These are phyloP conservation scores for Bryum argenteum DNA, from an alignment of 225 moss, liverwort and hornwort species.

Conservation along the genomic window DNA sequence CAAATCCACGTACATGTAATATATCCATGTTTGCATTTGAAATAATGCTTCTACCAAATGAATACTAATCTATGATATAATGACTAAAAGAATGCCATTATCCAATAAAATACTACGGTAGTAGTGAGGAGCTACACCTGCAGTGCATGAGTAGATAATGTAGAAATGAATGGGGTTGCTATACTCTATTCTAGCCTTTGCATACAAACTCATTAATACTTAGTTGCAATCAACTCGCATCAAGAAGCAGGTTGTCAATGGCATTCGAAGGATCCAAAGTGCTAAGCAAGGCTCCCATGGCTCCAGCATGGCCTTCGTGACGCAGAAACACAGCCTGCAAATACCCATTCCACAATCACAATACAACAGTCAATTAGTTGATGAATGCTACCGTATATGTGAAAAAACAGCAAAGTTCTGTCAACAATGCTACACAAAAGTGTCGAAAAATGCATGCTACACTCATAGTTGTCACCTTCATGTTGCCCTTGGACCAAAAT, in stretches of 20 bases:
- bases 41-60: neutral
- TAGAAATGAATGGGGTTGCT: conserved; percentile 12
- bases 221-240: conserved; percentile 24
- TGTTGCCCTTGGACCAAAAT: conserved; percentile 89
- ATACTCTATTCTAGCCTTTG: conserved; percentile 14
- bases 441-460: too few relatives aligned
- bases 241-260: conserved; percentile 67
- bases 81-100: conserved; percentile 4
- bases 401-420: too few relatives aligned
- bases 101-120: neutral
- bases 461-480: conserved; percentile 44
- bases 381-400: too few relatives aligned
- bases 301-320: conserved; percentile 93
- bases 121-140: neutral
- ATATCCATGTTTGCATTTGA: too few relatives aligned
- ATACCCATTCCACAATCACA: too few relatives aligned
- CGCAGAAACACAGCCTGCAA: conserved; percentile 80
- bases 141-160: neutral
- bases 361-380: too few relatives aligned
- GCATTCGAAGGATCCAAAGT: conserved; percentile 62
- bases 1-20: too few relatives aligned
- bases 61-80: neutral
- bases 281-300: conserved; percentile 81
- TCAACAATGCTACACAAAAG: too few relatives aligned
- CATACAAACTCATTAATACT: conserved; percentile 1